Percentiles rank a stretch among this genome's conserved stretches.
Evolutionary conservation across 2,329 filamentous ascomycete species (phyloP).

Genomic region (Pseudocercospora vitis): DNA sequence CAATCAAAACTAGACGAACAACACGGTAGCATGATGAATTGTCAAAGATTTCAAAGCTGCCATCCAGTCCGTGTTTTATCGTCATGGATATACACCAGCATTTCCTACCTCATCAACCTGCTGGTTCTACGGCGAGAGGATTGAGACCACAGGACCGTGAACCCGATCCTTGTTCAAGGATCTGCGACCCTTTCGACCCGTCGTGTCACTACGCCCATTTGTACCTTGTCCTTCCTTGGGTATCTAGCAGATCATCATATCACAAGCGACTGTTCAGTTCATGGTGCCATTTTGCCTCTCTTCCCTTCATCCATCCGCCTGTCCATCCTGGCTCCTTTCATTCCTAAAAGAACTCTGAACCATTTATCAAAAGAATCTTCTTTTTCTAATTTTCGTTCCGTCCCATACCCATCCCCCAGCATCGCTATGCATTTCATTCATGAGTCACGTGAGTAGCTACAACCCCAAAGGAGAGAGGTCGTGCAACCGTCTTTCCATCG

Average conservation of each 20-base stretch:
- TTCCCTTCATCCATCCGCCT: no score
- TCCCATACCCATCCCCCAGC: neutral
- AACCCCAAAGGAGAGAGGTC: neutral
- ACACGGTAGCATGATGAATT: constrained; percentile 5
- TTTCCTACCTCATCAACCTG: neutral
- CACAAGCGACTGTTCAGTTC: no score
- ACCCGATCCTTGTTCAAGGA: no score
- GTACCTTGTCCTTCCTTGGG: neutral
- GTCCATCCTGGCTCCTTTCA: neutral
- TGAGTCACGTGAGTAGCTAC: neutral
- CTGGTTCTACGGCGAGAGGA: neutral
- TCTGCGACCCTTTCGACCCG: no score
- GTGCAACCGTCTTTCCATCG: no score
- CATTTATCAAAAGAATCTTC: no score
- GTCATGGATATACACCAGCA: neutral
- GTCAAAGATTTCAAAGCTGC: neutral
- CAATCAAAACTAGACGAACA: constrained; percentile 3
- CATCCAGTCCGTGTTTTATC: neutral
- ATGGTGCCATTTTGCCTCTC: no score
- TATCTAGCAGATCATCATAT: constrained; percentile 15
- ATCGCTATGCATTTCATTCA: constrained; percentile 6
- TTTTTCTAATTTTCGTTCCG: neutral
- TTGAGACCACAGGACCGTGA: no score
- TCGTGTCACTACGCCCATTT: constrained; percentile 3
- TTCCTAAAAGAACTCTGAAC: constrained; percentile 6